phyloP scores from a whole-genome alignment of 176 grass and related monocot species.

The Oryza officinalis region DNA sequence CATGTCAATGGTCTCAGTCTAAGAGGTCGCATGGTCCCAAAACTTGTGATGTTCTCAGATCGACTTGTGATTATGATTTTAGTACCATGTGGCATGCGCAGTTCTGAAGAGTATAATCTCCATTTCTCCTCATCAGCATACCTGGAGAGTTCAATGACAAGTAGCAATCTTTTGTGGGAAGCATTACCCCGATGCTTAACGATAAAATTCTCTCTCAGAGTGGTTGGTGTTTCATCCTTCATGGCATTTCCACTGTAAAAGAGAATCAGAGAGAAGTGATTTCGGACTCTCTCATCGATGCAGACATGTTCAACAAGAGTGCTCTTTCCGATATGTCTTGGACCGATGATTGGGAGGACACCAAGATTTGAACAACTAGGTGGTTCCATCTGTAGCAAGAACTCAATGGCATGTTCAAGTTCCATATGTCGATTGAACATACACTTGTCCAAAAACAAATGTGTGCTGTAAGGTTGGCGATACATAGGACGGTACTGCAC shows the following conservation, averaged over 20 bases:
- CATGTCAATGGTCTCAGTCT: neutral
- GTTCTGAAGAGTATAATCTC: neutral
- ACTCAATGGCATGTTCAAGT: neutral
- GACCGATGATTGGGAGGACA: too few relatives aligned
- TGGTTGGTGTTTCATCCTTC: neutral
- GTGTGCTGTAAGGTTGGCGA: neutral
- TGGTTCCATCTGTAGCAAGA: neutral
- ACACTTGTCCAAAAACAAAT: neutral
- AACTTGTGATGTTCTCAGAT: neutral
- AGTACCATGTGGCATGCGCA: neutral
- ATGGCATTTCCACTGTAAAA: neutral
- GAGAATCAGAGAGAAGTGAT: too few relatives aligned
- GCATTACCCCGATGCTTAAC: neutral
- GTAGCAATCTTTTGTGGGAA: constrained; percentile 2
- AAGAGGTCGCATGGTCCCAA: neutral
- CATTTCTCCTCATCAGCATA: neutral
- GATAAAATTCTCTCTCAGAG: neutral
- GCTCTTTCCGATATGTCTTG: too few relatives aligned
- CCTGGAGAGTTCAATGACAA: neutral
- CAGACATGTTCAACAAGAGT: too few relatives aligned
- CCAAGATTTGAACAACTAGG: too few relatives aligned
- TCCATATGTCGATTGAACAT: neutral
- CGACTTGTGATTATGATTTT: neutral
- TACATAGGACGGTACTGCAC: neutral
- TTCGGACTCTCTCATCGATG: too few relatives aligned